A percentile compares a stretch with the other conserved stretches of the same genome.
Evolutionary conservation across 306 rosid species (phyloP).

Genomic region (Trifolium pratense): DNA sequence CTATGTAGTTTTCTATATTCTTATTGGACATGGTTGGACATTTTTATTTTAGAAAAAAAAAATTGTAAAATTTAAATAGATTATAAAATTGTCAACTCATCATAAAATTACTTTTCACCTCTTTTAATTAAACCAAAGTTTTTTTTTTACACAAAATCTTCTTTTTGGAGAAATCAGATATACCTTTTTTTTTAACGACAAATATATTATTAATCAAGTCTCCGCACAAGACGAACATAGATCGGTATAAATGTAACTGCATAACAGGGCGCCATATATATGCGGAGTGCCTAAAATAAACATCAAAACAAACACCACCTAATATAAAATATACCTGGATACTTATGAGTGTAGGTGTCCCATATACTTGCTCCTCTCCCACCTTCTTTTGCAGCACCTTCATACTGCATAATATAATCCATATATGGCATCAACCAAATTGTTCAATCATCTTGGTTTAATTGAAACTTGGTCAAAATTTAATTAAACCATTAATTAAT

Average conservation of each 20-base stretch:
- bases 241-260: too few species aligned
- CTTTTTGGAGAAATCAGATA: too few species aligned
- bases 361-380: slow-evolving; percentile 20
- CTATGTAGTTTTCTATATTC: too few species aligned
- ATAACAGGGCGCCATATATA: too few species aligned
- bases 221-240: too few species aligned
- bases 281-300: too few species aligned
- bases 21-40: not conserved
- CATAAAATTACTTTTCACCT: not conserved
- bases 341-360: not conserved
- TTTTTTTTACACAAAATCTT: too few species aligned
- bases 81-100: not conserved
- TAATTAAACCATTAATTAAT: not conserved
- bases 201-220: too few species aligned
- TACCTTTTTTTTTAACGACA: too few species aligned
- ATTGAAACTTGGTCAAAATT: not conserved
- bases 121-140: not conserved
- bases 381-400: slow-evolving; percentile 24
- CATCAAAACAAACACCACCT: too few species aligned
- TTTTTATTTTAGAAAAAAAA: not conserved
- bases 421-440: not conserved
- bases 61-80: not conserved
- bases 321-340: slow-evolving; percentile 14
- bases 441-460: not conserved
- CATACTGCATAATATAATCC: not conserved